phyloP scores from a whole-genome alignment of 2,329 filamentous ascomycete species.

The Pseudophaeomoniella oleicola region DNA sequence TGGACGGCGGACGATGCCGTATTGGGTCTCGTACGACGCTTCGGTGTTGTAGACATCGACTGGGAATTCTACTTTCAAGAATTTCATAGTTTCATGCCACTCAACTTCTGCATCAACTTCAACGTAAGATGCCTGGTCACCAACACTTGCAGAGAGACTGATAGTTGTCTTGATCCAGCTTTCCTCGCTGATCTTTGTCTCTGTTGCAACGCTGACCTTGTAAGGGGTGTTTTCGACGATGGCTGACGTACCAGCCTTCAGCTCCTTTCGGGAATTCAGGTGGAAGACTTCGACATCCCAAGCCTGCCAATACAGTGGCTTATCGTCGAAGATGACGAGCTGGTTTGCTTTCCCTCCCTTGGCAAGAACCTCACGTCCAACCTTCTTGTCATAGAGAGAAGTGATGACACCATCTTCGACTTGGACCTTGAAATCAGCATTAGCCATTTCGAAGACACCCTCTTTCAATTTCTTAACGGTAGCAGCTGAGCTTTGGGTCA shows the following conservation, averaged over 20 bases:
- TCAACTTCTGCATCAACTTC: conserved; percentile 79
- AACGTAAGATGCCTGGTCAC: conserved; percentile 53
- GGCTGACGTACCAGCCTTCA: conserved; percentile 52
- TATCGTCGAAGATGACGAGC: conserved; percentile 90
- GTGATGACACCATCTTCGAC: conserved; percentile 66
- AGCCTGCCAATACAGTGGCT: conserved; percentile 91
- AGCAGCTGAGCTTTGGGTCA: conserved; percentile 17
- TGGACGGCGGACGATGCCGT: conserved; percentile 71
- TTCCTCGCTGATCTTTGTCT: conserved; percentile 73
- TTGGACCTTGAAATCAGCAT: conserved; percentile 58
- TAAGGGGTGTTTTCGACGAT: conserved; percentile 60
- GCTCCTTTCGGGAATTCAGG: conserved; percentile 67
- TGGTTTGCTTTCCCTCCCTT: conserved; percentile 67
- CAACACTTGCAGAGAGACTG: conserved; percentile 55
- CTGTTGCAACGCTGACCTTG: conserved; percentile 66
- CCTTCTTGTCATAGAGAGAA: conserved; percentile 63
- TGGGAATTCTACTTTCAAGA: conserved; percentile 96
- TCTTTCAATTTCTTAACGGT: conserved; percentile 36
- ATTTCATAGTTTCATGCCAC: conserved; percentile 94
- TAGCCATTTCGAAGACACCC: conserved; percentile 64
- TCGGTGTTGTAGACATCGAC: conserved; percentile 83
- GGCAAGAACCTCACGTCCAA: conserved; percentile 64
- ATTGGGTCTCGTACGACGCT: conserved; percentile 90
- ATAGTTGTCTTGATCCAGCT: conserved; percentile 81
- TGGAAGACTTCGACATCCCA: conserved; percentile 98